A percentile compares a stretch with the other conserved stretches of the same genome.
These are phyloP conservation scores for Hordeum marinum DNA, from an alignment of 176 grass and related monocot species.

Conservation along the genomic window DNA sequence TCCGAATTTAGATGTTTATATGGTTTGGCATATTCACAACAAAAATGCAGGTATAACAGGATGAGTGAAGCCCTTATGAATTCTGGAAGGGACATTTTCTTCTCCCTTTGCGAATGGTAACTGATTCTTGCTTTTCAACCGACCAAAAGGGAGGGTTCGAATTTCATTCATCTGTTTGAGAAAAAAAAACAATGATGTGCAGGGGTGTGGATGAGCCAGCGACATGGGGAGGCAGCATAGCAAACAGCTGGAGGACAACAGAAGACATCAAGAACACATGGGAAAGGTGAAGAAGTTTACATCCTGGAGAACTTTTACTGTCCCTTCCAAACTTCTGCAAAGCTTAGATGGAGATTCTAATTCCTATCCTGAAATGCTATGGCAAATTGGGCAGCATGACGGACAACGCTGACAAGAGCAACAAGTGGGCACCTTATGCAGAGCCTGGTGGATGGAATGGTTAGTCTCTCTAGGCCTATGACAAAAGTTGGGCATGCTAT, in stretches of 20 bases:
- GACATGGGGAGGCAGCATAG: constrained; percentile 49
- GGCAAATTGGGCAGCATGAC: constrained; percentile 40
- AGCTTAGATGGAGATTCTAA: background rate
- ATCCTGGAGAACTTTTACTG: background rate
- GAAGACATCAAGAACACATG: constrained; percentile 54
- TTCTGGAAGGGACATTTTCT: constrained; percentile 47
- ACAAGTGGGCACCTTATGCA: constrained; percentile 58
- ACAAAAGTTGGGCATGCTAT: background rate
- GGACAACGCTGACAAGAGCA: constrained; percentile 29
- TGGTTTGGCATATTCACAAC: background rate
- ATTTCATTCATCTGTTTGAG: background rate
- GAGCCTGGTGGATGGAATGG: constrained; percentile 73
- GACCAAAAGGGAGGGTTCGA: background rate
- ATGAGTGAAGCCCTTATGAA: constrained; percentile 44
- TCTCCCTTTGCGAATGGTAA: constrained; percentile 55
- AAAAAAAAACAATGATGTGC: background rate
- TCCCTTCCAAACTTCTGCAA: background rate
- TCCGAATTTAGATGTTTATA: background rate
- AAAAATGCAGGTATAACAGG: constrained; percentile 33
- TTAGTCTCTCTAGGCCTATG: constrained; percentile 10
- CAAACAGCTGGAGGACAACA: constrained; percentile 78
- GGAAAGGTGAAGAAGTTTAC: constrained; percentile 28
- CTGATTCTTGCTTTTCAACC: background rate
- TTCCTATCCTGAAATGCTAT: background rate
- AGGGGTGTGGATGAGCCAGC: constrained; percentile 52